Evolutionary conservation across 1,284 basidiomycete species (phyloP).

Genomic region (Boletus semigastroideus): DNA sequence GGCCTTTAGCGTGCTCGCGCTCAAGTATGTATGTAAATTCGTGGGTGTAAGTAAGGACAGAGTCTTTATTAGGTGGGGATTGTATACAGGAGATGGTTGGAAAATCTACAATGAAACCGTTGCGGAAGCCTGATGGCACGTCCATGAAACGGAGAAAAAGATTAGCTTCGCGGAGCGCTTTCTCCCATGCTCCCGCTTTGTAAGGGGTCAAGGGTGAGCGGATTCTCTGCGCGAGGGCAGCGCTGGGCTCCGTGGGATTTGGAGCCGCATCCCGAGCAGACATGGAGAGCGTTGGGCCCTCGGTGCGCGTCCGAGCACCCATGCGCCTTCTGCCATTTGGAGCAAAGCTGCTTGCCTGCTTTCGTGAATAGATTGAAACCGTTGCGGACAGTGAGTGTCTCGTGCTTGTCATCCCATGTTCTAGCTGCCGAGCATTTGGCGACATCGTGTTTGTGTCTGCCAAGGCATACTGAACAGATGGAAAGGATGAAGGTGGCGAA

Average conservation of each 20-base stretch:
- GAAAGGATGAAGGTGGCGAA: too few relatives aligned
- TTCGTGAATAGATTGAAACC: not conserved
- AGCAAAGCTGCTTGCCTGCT: slow-evolving; percentile 2
- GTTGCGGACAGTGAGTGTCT: accelerated
- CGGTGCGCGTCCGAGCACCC: not conserved
- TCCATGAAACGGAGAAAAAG: not conserved
- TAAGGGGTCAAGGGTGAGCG: slow-evolving; percentile 23
- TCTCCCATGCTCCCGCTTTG: slow-evolving; percentile 19
- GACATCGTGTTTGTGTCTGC: not conserved
- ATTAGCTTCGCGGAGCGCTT: accelerated
- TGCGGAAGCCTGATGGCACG: not conserved
- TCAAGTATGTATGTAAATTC: not conserved
- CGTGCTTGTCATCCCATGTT: not conserved
- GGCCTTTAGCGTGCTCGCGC: not conserved
- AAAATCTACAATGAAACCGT: not conserved
- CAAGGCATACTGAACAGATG: too few relatives aligned
- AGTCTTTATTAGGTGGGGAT: not conserved
- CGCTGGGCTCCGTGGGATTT: slow-evolving; percentile 27
- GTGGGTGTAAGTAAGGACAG: not conserved
- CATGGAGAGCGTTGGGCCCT: slow-evolving; percentile 9
- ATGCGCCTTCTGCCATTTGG: slow-evolving; percentile 5
- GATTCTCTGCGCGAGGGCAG: slow-evolving; percentile 25
- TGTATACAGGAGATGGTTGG: not conserved
- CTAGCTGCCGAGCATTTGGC: not conserved
- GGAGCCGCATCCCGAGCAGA: slow-evolving; percentile 28